Base-by-base conservation (phyloP, 352 stramenopile species). In the Pythium plurisporium region DNA sequence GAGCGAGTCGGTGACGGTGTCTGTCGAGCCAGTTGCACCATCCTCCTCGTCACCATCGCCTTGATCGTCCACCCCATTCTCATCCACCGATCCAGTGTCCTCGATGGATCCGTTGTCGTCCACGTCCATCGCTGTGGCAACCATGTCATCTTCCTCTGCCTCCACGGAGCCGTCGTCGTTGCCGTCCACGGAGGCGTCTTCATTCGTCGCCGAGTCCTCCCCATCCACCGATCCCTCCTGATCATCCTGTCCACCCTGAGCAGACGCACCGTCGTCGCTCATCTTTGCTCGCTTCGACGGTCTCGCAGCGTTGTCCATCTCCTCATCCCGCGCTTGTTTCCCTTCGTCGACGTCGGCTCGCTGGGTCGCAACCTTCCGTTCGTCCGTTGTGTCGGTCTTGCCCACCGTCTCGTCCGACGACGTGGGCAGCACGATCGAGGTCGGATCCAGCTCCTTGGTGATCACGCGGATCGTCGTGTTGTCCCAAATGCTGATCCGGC, bases 401-500 rank as follows among this genome's bases (percentile, higher is more conserved):
- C 31, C 31, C 10, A 20, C 19, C 22, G 33, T 12, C 20, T 15
- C 46, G 31, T n/a, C 59, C 57, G 27, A 67, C 62, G 2, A 41
- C 42, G n/a, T n/a, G 17, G 79, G 73, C n/a, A 87, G 33, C 7
- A 66, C 52, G 30, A 88, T 79, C 5, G 79, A 64, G 40, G 80
- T 88, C 31, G 84, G 84, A 36, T 91, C 80, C 43, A 94, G 66
- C 58, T 91, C 80, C 3, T 81, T 76, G 38, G 78, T 90, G 62
- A 91, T 87, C 26, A 88, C 81, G 23, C 78, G 80, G 14, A 94
- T 76, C 7, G 73, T 85, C 26, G 79, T 83, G 52, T 89, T 91
- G 63, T 94, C 84, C 84, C 84, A 94, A 25, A 94, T 75, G 9
- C 72, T 89, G n/a, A 94, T 69, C 37, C 82, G 74, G 5, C 84